Conservation (phyloP, 768 basidiomycete genomes). For the Lactarius hengduanensis region DNA sequence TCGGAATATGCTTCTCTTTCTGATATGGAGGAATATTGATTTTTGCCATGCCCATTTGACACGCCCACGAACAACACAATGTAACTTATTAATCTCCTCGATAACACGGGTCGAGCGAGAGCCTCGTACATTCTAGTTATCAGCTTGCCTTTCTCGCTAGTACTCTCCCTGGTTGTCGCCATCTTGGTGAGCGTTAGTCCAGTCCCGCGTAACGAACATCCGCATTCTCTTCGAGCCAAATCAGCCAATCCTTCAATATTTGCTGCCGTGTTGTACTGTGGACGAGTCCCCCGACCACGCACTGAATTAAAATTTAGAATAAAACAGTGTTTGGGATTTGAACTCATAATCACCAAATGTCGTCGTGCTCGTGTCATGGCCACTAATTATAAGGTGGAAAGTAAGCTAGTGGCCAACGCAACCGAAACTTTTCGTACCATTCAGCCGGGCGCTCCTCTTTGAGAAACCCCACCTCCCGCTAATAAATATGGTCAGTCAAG, state of each 20-base stretch:
- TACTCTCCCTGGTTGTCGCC: not conserved
- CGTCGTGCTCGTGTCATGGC: constrained; percentile 91
- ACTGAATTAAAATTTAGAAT: constrained; percentile 45
- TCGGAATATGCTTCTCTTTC: constrained; percentile 78
- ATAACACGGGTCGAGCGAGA: not conserved
- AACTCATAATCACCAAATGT: constrained; percentile 64
- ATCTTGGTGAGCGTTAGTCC: constrained; percentile 34
- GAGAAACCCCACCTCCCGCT: constrained; percentile 92
- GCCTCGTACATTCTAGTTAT: constrained; percentile 3
- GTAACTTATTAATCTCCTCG: constrained; percentile 20
- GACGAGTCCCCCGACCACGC: constrained; percentile 90
- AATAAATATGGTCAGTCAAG: constrained; percentile 16
- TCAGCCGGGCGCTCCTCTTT: constrained; percentile 88
- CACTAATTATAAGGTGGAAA: constrained; percentile 44
- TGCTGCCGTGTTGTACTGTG: constrained; percentile 81
- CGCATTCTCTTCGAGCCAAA: constrained; percentile 86
- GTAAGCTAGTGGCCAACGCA: constrained; percentile 13
- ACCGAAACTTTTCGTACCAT: constrained; percentile 49
- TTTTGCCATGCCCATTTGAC: not conserved
- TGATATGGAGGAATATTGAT: constrained; percentile 73
- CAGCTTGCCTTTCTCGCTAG: constrained; percentile 6
- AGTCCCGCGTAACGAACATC: constrained; percentile 85
- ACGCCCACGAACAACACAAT: not conserved
- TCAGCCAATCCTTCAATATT: constrained; percentile 88
- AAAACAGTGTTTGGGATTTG: not conserved